Conservation (phyloP, 2,329 filamentous ascomycete species). For the Botrytis elliptica region DNA sequence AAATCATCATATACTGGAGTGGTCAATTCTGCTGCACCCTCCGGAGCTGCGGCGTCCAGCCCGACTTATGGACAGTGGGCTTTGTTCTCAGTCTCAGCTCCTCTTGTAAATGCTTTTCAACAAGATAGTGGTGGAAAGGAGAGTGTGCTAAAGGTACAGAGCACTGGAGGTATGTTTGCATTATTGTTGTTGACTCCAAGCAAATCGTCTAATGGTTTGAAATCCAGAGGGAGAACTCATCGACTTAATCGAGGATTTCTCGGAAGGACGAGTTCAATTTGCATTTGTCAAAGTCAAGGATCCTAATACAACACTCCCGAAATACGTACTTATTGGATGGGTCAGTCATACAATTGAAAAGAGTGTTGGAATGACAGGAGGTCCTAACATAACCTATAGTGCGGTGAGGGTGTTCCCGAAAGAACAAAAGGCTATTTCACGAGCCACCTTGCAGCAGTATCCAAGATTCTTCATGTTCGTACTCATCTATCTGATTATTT, state of each 20-base stretch:
- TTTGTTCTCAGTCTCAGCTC: slow-evolving; percentile 88
- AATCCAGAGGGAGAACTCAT: slow-evolving; percentile 79
- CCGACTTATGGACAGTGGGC: slow-evolving; percentile 91
- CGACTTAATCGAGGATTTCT: slow-evolving; percentile 93
- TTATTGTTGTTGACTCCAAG: background rate
- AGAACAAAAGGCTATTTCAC: slow-evolving; percentile 98
- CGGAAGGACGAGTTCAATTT: slow-evolving; percentile 93
- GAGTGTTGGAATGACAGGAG: background rate
- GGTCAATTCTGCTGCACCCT: slow-evolving; percentile 58
- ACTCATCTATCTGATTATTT: background rate
- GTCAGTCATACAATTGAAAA: slow-evolving; percentile 41
- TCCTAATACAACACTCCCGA: slow-evolving; percentile 83
- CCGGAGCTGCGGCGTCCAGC: slow-evolving; percentile 60
- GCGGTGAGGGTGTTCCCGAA: slow-evolving; percentile 96
- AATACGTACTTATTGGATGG: slow-evolving; percentile 92
- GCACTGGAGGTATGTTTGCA: slow-evolving; percentile 67
- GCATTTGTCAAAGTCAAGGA: slow-evolving; percentile 97
- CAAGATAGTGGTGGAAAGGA: slow-evolving; percentile 78
- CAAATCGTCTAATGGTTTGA: slow-evolving; percentile 8
- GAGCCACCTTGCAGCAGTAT: slow-evolving; percentile 84
- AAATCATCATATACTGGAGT: slow-evolving; percentile 76
- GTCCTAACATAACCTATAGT: slow-evolving; percentile 50
- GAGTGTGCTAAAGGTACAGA: slow-evolving; percentile 92
- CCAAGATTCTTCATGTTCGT: slow-evolving; percentile 80
- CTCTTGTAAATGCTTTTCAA: slow-evolving; percentile 90